Conservation (phyloP, 1,139 yeast species). For the Yamadazyma diospyri region DNA sequence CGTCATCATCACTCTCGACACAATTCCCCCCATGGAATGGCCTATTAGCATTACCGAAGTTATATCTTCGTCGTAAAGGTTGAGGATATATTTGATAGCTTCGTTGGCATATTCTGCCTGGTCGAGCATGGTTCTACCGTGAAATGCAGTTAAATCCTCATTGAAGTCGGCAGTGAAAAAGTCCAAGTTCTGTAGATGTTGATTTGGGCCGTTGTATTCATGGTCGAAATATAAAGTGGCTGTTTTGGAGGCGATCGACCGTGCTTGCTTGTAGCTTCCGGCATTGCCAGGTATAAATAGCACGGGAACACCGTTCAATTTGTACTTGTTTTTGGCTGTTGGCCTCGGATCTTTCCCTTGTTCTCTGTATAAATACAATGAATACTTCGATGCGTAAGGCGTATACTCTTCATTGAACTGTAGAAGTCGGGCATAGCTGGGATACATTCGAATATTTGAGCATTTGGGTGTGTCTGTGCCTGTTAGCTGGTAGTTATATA, state of each 20-base stretch:
- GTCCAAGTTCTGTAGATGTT: constrained; percentile 44
- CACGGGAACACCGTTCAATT: constrained; percentile 75
- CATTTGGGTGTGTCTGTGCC: constrained; percentile 46
- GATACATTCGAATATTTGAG: constrained; percentile 65
- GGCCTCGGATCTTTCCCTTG: constrained; percentile 66
- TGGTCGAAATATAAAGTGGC: constrained; percentile 46
- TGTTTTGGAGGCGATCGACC: constrained; percentile 85
- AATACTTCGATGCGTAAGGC: constrained; percentile 72
- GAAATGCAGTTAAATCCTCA: constrained; percentile 95
- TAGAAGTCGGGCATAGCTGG: constrained; percentile 68
- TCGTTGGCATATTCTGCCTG: constrained; percentile 94
- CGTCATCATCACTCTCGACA: constrained; percentile 76
- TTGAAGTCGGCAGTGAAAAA: constrained; percentile 90
- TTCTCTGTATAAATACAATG: constrained; percentile 75
- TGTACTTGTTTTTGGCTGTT: constrained; percentile 28
- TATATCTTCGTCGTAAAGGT: constrained; percentile 45
- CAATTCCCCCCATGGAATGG: constrained; percentile 98
- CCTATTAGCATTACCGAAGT: constrained; percentile 75
- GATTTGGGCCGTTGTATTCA: constrained; percentile 19
- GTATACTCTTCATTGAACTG: constrained; percentile 74
- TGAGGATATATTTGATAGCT: constrained; percentile 72
- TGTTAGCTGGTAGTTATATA: constrained; percentile 18
- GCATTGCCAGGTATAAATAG: constrained; percentile 97
- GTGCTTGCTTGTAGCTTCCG: constrained; percentile 84
- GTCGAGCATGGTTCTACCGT: constrained; percentile 87